Evolutionary conservation across 495 filamentous ascomycete genomes (phyloP).

Genomic region (Halenospora varia): DNA sequence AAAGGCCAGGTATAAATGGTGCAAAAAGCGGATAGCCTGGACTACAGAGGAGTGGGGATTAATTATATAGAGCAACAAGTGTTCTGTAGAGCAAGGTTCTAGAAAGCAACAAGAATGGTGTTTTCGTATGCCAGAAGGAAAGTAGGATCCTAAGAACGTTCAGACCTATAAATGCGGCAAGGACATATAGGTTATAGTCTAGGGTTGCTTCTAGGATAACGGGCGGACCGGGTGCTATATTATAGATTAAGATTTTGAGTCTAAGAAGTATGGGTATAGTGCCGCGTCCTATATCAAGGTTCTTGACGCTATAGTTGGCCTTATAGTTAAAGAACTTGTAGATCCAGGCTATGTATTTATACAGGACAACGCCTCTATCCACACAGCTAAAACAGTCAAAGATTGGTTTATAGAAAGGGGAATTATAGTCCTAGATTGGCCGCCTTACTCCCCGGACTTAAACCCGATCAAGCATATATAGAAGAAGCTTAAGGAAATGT

Average conservation of each 20-base stretch:
- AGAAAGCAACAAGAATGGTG: background rate
- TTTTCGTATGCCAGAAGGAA: background rate
- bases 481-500: background rate
- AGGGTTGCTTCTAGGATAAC: conserved; percentile 1
- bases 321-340: background rate
- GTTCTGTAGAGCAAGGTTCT: background rate
- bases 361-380: conserved; percentile 1
- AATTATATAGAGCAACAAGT: conserved; percentile 1
- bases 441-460: conserved; percentile 2
- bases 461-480: conserved; percentile 1
- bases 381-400: background rate
- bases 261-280: conserved; percentile 4
- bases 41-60: background rate
- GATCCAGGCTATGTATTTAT: conserved; percentile 1
- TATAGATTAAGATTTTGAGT: conserved; percentile 3
- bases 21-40: background rate
- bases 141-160: background rate
- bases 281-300: background rate
- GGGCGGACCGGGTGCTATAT: background rate
- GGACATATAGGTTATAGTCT: background rate
- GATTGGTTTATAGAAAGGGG: background rate
- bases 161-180: background rate
- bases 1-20: background rate
- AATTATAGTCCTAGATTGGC: background rate
- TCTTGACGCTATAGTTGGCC: background rate